Evolutionary conservation across 768 basidiomycete genomes (phyloP).

Genomic region (Suillus discolor): DNA sequence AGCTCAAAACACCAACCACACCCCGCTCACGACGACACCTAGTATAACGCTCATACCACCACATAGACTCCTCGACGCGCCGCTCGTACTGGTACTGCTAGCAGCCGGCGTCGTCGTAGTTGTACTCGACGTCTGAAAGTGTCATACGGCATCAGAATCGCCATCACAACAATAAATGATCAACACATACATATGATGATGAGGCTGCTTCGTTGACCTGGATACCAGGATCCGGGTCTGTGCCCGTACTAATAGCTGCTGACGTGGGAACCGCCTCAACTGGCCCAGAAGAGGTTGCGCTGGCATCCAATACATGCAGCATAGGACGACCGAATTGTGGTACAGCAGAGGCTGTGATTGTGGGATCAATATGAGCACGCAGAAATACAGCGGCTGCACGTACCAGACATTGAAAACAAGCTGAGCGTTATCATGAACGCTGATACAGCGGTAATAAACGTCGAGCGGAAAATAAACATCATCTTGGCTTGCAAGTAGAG

Average conservation of each 20-base stretch:
- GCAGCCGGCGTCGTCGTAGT: conserved; percentile 1
- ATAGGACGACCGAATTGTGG: conserved; percentile 24
- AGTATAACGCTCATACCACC: conserved; percentile 12
- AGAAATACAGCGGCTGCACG: not conserved
- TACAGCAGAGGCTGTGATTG: conserved; percentile 16
- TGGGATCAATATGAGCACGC: not conserved
- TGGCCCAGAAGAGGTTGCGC: not conserved
- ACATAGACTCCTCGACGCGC: conserved; percentile 15
- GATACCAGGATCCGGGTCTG: not conserved
- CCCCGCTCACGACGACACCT: conserved; percentile 1
- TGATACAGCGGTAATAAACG: conserved; percentile 15
- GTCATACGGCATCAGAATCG: not conserved
- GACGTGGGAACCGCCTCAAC: not conserved
- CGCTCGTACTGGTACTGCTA: conserved; percentile 11
- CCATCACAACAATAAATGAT: too few species aligned
- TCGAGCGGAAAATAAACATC: conserved; percentile 26
- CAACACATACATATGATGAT: not conserved
- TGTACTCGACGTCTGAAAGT: not conserved
- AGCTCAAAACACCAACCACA: conserved; percentile 1
- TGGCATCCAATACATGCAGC: conserved; percentile 16
- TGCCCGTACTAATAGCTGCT: not conserved
- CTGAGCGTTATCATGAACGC: conserved; percentile 16
- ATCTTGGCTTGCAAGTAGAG: conserved; percentile 13
- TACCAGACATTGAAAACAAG: conserved; percentile 18
- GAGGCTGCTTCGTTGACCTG: not conserved